Conservation (phyloP, 352 stramenopile genomes). For the Phytophthora pistaciae region DNA sequence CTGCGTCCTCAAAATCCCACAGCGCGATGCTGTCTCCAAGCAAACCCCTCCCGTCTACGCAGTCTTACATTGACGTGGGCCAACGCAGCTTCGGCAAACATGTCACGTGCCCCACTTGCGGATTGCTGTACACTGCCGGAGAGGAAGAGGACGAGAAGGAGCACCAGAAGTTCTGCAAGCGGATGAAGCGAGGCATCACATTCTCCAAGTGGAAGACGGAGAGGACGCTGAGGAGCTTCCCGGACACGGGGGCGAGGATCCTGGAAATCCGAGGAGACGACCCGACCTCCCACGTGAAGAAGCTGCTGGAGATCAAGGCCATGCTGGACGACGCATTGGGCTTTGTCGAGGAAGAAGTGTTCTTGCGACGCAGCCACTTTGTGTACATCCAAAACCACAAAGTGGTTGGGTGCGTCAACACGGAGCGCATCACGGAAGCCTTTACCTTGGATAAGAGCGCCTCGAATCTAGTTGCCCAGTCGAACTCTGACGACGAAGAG, state of each 20-base stretch:
- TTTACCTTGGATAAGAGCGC: conserved; percentile 16
- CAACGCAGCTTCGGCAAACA: conserved; percentile 77
- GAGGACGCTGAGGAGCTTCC: conserved; percentile 53
- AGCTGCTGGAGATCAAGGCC: conserved; percentile 76
- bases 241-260: conserved; percentile 53
- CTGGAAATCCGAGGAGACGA: conserved; percentile 74
- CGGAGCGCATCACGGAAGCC: conserved; percentile 58
- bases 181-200: conserved; percentile 48
- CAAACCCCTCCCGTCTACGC: conserved; percentile 28
- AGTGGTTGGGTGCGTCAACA: conserved; percentile 72
- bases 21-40: too few relatives aligned
- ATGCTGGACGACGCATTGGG: conserved; percentile 80
- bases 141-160: conserved; percentile 81
- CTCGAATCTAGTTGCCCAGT: neutral
- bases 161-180: conserved; percentile 70
- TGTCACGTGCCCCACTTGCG: conserved; percentile 67
- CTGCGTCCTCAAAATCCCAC: neutral
- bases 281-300: conserved; percentile 65
- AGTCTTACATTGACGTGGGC: conserved; percentile 82
- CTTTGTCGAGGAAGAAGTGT: conserved; percentile 56
- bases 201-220: conserved; percentile 80
- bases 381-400: conserved; percentile 67
- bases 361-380: conserved; percentile 68
- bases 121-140: conserved; percentile 76
- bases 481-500: neutral